Percentiles rank a stretch among this genome's conserved stretches.
phyloP scores from a whole-genome alignment of 1,139 yeast genomes.

The Candida tetrigidarum region DNA sequence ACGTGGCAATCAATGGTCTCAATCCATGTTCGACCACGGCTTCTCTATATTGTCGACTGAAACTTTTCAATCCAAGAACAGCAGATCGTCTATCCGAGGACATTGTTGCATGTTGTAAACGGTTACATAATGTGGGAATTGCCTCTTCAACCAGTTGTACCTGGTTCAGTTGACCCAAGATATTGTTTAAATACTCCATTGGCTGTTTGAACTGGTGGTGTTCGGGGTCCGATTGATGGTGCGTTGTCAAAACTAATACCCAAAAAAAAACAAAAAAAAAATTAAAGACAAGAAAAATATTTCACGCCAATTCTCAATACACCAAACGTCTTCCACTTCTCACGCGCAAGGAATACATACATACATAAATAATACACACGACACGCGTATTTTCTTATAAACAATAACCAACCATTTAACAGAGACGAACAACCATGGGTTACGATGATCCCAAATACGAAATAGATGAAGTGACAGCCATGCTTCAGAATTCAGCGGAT shows the following conservation, averaged over 20 bases:
- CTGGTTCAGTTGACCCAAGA: conserved; percentile 42
- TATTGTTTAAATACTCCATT: conserved; percentile 48
- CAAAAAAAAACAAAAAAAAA: neutral
- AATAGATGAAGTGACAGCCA: conserved; percentile 12
- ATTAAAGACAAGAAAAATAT: neutral
- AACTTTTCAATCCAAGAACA: conserved; percentile 85
- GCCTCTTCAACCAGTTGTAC: conserved; percentile 78
- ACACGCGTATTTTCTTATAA: neutral
- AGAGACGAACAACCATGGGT: conserved; percentile 5
- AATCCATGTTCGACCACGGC: conserved; percentile 88
- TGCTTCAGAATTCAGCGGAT: conserved; percentile 22
- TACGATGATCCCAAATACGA: conserved; percentile 15
- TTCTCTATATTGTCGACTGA: conserved; percentile 88
- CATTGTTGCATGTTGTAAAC: conserved; percentile 81
- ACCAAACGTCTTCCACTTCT: too few species aligned
- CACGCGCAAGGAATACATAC: too few species aligned
- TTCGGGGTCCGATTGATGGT: neutral
- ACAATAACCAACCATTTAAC: neutral
- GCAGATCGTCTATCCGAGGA: conserved; percentile 92
- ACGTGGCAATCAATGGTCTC: conserved; percentile 69
- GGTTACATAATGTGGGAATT: conserved; percentile 85
- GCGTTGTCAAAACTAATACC: conserved; percentile 4
- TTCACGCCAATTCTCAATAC: too few species aligned
- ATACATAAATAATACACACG: neutral
- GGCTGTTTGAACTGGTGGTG: neutral